A percentile compares a stretch with the other conserved stretches of the same genome.
Conservation (phyloP, 73 alveolate genomes). For the Tetrahymena borealis region DNA sequence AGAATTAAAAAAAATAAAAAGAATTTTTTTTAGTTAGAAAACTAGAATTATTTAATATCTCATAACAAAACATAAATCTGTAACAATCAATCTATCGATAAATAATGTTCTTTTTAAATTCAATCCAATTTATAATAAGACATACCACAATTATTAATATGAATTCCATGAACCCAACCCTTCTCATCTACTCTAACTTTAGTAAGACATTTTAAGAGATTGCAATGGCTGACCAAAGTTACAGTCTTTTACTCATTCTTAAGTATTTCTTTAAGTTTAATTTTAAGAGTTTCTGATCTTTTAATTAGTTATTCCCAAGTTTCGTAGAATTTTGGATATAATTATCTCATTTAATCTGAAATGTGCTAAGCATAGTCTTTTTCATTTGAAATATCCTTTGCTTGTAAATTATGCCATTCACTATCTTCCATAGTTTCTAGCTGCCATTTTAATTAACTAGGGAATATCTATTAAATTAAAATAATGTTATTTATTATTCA, state of each 20-base stretch:
- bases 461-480: background rate
- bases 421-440: background rate
- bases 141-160: background rate
- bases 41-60: too few relatives aligned
- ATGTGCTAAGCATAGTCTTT: background rate
- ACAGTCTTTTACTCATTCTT: background rate
- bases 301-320: background rate
- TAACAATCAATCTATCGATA: background rate
- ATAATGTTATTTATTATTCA: background rate
- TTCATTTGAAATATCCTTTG: background rate
- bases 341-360: background rate
- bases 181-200: background rate
- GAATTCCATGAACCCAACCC: background rate
- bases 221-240: background rate
- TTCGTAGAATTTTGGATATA: background rate
- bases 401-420: background rate
- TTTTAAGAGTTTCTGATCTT: background rate
- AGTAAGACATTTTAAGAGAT: background rate
- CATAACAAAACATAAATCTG: too few relatives aligned
- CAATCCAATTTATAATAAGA: background rate
- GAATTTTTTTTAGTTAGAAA: too few relatives aligned
- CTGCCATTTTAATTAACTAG: background rate
- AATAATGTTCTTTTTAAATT: background rate
- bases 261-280: background rate
- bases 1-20: too few relatives aligned